phyloP scores from a whole-genome alignment of 1,284 basidiomycete genomes.

The Cutaneotrichosporon spelunceum region DNA sequence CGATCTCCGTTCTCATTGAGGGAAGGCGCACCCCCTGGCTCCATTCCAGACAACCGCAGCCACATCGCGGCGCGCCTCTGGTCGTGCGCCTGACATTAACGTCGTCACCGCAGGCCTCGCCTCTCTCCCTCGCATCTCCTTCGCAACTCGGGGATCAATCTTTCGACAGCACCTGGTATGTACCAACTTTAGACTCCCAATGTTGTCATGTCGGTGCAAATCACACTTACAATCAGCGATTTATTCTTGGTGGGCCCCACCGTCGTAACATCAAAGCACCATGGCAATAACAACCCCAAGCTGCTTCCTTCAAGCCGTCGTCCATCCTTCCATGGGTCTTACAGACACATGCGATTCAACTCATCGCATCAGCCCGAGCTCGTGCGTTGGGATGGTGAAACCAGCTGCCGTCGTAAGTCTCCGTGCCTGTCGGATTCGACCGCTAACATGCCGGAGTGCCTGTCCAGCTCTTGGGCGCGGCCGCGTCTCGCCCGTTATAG shows the following conservation, averaged over 20 bases:
- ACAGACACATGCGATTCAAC: not conserved
- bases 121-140: no score
- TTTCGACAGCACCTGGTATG: not conserved
- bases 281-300: not conserved
- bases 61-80: not conserved
- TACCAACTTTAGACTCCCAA: not conserved
- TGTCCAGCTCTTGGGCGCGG: not conserved
- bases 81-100: not conserved
- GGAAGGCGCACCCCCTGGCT: no score
- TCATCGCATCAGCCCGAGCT: no score
- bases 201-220: not conserved
- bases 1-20: no score
- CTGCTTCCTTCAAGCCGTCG: not conserved
- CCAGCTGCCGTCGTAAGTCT: no score
- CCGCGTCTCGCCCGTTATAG: not conserved
- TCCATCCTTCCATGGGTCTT: not conserved
- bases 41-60: no score
- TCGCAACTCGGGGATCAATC: not conserved
- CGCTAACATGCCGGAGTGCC: no score
- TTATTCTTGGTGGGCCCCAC: not conserved
- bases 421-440: no score
- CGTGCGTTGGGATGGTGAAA: no score
- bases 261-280: not conserved
- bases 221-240: not conserved
- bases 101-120: not conserved